Evolutionary conservation across 768 basidiomycete species (phyloP).

Genomic region (Amanita inopinata): DNA sequence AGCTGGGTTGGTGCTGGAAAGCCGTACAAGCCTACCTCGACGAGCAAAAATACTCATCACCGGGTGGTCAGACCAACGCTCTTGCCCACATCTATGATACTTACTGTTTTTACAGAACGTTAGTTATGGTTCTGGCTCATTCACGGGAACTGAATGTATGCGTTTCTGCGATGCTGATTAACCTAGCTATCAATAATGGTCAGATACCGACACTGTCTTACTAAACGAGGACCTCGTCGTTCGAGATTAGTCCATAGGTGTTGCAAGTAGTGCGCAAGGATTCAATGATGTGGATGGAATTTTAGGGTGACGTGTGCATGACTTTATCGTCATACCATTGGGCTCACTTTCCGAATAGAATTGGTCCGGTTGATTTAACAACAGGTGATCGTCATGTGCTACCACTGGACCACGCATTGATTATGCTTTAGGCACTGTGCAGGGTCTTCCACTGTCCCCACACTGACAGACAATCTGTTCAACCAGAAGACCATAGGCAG

Average conservation of each 20-base stretch:
- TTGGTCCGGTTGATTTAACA: conserved; percentile 44
- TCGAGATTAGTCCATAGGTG: conserved; percentile 37
- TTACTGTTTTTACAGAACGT: conserved; percentile 27
- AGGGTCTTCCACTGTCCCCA: conserved; percentile 30
- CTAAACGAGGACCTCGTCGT: conserved; percentile 32
- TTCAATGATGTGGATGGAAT: conserved; percentile 43
- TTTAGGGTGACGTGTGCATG: conserved; percentile 26
- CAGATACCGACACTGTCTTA: conserved; percentile 39
- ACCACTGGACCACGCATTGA: background rate
- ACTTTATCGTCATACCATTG: background rate
- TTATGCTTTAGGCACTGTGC: conserved; percentile 26
- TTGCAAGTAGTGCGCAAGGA: conserved; percentile 32
- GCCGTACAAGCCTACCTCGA: conserved; percentile 34
- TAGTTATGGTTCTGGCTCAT: conserved; percentile 44
- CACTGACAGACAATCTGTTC: conserved; percentile 50
- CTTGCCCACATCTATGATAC: conserved; percentile 2
- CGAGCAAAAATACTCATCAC: conserved; percentile 27
- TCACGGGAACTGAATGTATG: conserved; percentile 45
- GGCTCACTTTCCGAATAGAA: conserved; percentile 17
- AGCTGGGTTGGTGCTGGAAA: conserved; percentile 45
- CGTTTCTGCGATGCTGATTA: background rate
- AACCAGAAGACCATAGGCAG: conserved; percentile 33
- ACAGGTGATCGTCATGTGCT: conserved; percentile 11
- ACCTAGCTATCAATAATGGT: background rate
- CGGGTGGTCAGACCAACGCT: conserved; percentile 27